Evolutionary conservation across 345 rosid species (phyloP), one percentile per base, ranked within the genome.

Genomic region (Linum trigynum): DNA sequence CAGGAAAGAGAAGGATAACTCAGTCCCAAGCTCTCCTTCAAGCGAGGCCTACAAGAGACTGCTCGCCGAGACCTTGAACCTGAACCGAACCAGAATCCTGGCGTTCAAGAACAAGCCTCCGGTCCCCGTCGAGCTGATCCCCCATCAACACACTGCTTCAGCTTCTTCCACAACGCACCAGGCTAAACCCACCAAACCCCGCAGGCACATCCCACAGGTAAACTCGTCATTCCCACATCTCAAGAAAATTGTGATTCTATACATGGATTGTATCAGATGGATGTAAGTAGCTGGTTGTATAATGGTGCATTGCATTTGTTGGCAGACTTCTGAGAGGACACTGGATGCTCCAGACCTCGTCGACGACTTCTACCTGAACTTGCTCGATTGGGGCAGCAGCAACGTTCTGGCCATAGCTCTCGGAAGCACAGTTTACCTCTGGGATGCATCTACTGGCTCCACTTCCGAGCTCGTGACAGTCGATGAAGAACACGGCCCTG

Each of bases 81-180:
- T 86, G 84, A 82, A 83, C 59, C 64, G 82, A 65, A 79, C 89
- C 7, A 71, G 89, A 17, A 91, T 91, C 65, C 76, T 91, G 36
- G 88, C 88, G 10, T 91, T 89, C 73, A 80, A 75, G 71, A 83
- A 81, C 84, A 91, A 85, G 71, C 82, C 87, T 32, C 90, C 85
- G 2, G 48, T 72, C 15, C 68, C 70, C 0, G 73, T 71, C 56
- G 73, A 80, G 14, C 43, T 43, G 10, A 58, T 78, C 40, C 81
- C 80, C 1, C 38, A 55, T 0, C 65, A 71, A 15, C 40, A 42
- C 2, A 59, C 63, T 55, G 42, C 71, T 6, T 38, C 65, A 9
- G 59, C 12, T 10, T 16, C 36, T 16, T 16, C 68, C 50, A 40
- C 73, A 3, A 15, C 55, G 65, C 66, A 62, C 45, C 73, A 59